A percentile compares a stretch with the other conserved stretches of the same genome.
phyloP scores from a whole-genome alignment of 108 stramenopile genomes.

The Aureococcus anophagefferens region DNA sequence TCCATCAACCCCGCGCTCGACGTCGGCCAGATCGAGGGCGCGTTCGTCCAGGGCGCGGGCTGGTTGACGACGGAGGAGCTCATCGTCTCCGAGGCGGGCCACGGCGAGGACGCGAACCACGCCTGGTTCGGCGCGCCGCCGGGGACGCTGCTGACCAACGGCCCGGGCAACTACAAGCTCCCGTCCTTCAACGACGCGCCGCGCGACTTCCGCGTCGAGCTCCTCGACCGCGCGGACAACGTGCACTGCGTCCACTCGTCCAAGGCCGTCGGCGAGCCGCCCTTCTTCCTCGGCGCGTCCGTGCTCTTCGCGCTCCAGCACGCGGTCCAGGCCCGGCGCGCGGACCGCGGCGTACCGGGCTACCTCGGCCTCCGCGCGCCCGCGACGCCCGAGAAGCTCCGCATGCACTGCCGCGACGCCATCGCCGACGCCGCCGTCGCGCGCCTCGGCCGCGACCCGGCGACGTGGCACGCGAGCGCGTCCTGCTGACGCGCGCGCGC shows the following conservation, averaged over 20 bases:
- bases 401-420: no score
- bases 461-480: no score
- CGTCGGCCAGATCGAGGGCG: slow-evolving; percentile 92
- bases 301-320: no score
- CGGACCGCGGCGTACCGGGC: background rate
- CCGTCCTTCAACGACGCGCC: slow-evolving; percentile 89
- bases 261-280: slow-evolving; percentile 92
- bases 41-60: slow-evolving; percentile 88
- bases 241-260: slow-evolving; percentile 82
- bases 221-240: slow-evolving; percentile 71
- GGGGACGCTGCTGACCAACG: slow-evolving; percentile 69
- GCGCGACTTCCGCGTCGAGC: slow-evolving; percentile 69
- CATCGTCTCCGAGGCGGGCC: slow-evolving; percentile 16
- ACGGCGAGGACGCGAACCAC: slow-evolving; percentile 81
- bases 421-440: no score
- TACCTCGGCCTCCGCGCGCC: no score
- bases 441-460: no score
- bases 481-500: no score
- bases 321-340: slow-evolving; percentile 51
- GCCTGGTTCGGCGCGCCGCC: slow-evolving; percentile 65
- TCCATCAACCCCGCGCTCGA: slow-evolving; percentile 90
- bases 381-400: no score
- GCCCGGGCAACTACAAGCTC: slow-evolving; percentile 94
- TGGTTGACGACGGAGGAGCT: slow-evolving; percentile 91
- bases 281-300: slow-evolving; percentile 73